These are phyloP conservation scores for Vigna reflexopilosa DNA, from an alignment of 306 rosid species.

Conservation along the genomic window DNA sequence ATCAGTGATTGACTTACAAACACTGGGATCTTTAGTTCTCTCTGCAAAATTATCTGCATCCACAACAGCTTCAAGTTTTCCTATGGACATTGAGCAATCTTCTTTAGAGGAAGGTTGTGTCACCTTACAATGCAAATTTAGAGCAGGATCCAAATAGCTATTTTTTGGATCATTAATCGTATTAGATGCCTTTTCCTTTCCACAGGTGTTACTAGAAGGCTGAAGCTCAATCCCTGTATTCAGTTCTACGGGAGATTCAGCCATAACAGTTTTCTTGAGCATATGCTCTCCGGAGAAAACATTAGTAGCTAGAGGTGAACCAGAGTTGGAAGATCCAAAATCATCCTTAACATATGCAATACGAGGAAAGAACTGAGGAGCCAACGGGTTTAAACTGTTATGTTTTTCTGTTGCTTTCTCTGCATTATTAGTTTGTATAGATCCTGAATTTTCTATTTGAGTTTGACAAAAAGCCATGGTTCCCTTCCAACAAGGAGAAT, in stretches of 20 bases:
- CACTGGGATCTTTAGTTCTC: conserved; percentile 42
- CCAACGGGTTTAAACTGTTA: conserved; percentile 68
- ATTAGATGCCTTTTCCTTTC: conserved; percentile 41
- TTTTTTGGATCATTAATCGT: conserved; percentile 45
- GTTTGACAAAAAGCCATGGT: conserved; percentile 42
- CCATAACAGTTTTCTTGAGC: conserved; percentile 35
- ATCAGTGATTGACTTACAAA: conserved; percentile 35
- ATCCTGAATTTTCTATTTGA: conserved; percentile 46
- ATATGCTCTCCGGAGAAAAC: conserved; percentile 47
- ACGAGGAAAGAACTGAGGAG: conserved; percentile 70
- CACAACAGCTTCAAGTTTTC: conserved; percentile 28
- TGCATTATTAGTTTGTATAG: conserved; percentile 38
- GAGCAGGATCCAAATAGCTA: conserved; percentile 39
- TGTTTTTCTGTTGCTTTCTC: conserved; percentile 48
- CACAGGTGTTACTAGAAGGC: conserved; percentile 41
- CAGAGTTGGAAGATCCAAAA: conserved; percentile 44
- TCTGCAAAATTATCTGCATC: conserved; percentile 38
- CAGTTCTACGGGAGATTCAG: conserved; percentile 44
- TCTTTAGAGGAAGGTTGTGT: conserved; percentile 36
- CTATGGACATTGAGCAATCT: conserved; percentile 29
- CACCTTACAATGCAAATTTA: conserved; percentile 34
- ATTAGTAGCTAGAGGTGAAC: conserved; percentile 47
- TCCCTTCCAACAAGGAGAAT: conserved; percentile 80
- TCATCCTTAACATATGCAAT: conserved; percentile 43
- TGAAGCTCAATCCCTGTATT: conserved; percentile 45